A percentile compares a stretch with the other conserved stretches of the same genome.
Evolutionary conservation across 257 asterid species (phyloP).

Genomic region (Lavandula angustifolia): DNA sequence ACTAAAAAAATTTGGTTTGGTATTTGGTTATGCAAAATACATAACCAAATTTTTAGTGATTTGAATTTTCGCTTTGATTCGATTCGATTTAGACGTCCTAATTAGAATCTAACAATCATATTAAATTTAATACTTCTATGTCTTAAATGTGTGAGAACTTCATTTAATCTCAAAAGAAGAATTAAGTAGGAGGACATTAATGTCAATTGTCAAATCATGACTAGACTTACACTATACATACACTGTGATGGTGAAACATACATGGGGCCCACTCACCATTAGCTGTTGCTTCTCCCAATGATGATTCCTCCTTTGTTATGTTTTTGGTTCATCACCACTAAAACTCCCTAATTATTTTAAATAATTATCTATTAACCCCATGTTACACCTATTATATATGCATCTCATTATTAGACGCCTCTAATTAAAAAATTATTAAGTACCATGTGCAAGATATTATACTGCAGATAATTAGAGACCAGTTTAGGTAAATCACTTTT

Average conservation of each 20-base stretch:
- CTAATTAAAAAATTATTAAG: constrained; percentile 2
- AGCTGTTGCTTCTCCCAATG: constrained; percentile 31
- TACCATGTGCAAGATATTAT: constrained; percentile 20
- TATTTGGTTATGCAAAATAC: too few relatives aligned
- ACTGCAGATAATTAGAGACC: not conserved
- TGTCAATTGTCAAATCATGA: constrained; percentile 33
- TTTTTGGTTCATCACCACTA: constrained; percentile 35
- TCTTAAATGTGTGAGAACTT: not conserved
- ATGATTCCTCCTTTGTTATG: constrained; percentile 13
- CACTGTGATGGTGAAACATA: constrained; percentile 9
- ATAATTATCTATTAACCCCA: constrained; percentile 15
- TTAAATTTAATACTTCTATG: too few relatives aligned
- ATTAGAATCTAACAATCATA: too few relatives aligned
- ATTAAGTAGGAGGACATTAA: constrained; percentile 19
- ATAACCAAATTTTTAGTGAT: too few relatives aligned
- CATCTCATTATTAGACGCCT: constrained; percentile 28
- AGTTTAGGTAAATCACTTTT: not conserved
- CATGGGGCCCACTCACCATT: constrained; percentile 35
- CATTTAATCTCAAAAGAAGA: not conserved
- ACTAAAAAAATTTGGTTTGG: too few relatives aligned
- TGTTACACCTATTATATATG: constrained; percentile 26
- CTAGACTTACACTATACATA: constrained; percentile 31
- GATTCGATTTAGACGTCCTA: too few relatives aligned
- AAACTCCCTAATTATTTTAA: not conserved
- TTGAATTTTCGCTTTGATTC: too few relatives aligned